Conservation (phyloP, 148 eudicot genomes). For the Silene latifolia region DNA sequence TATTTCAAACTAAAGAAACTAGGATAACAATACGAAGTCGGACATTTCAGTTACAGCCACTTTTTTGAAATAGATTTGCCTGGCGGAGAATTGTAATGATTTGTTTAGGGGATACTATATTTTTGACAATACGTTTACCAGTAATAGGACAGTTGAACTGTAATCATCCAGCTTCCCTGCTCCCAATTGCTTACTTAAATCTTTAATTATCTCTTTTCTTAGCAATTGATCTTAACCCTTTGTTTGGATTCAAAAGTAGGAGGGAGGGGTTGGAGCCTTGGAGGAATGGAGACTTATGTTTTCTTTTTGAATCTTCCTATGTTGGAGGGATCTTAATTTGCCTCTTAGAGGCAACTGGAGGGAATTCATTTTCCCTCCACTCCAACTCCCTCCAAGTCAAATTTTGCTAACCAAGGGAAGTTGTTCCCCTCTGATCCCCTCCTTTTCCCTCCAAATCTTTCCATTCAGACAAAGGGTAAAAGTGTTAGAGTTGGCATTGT, state of each 20-base stretch:
- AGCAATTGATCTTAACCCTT: not conserved
- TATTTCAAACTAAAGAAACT: not conserved
- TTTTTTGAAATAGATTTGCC: not conserved
- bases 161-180: not conserved
- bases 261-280: not conserved
- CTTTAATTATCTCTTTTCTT: not conserved
- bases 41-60: not conserved
- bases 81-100: not conserved
- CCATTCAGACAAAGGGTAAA: not conserved
- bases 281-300: not conserved
- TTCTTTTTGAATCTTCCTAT: not conserved
- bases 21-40: not conserved
- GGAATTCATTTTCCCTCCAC: too few species aligned
- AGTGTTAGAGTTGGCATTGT: too few species aligned
- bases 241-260: not conserved
- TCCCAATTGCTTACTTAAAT: not conserved
- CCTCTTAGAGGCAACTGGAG: too few species aligned
- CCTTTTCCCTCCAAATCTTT: not conserved
- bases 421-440: too few species aligned
- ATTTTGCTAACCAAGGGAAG: too few species aligned
- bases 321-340: too few species aligned
- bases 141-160: not conserved
- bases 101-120: not conserved
- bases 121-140: not conserved
- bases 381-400: too few species aligned